These are phyloP conservation scores for Phialophora tarda DNA, from an alignment of 2,329 filamentous ascomycete genomes.

Conservation along the genomic window DNA sequence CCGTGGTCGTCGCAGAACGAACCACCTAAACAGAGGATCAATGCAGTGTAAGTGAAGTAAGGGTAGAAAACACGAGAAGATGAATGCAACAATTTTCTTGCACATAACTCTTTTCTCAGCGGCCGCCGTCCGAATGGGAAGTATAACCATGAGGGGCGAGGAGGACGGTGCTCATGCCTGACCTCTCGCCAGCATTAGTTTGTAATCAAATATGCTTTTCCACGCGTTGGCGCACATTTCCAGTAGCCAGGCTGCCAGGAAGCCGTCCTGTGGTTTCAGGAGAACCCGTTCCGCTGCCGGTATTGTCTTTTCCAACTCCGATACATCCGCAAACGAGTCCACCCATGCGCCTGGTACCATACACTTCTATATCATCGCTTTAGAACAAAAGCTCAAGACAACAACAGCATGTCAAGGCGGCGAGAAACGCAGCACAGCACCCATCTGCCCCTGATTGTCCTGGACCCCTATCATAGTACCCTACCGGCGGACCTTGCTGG, in stretches of 20 bases:
- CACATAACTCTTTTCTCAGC: not conserved
- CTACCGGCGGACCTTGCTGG: constrained; percentile 44
- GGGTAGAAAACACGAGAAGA: not conserved
- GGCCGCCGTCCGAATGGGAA: not conserved
- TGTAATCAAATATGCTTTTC: not conserved
- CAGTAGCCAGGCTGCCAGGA: not conserved
- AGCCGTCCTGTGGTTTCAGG: not conserved
- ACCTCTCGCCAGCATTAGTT: not conserved
- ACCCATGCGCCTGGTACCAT: not conserved
- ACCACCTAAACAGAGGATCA: not conserved
- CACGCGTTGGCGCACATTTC: not conserved
- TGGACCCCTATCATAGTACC: constrained; percentile 45
- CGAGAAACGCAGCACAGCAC: constrained; percentile 52
- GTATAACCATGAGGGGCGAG: not conserved
- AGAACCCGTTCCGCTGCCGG: not conserved
- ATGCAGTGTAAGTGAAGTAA: not conserved
- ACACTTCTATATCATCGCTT: not conserved
- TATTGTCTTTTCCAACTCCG: constrained; percentile 5
- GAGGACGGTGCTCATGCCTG: not conserved
- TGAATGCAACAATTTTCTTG: not conserved
- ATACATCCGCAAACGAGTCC: constrained; percentile 1
- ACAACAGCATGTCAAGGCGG: constrained; percentile 57
- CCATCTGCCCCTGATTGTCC: constrained; percentile 46
- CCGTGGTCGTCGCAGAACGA: not conserved
- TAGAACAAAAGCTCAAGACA: constrained; percentile 60